Base-by-base conservation (phyloP, 2,329 filamentous ascomycete genomes). In the Arachnomyces sp. region DNA sequence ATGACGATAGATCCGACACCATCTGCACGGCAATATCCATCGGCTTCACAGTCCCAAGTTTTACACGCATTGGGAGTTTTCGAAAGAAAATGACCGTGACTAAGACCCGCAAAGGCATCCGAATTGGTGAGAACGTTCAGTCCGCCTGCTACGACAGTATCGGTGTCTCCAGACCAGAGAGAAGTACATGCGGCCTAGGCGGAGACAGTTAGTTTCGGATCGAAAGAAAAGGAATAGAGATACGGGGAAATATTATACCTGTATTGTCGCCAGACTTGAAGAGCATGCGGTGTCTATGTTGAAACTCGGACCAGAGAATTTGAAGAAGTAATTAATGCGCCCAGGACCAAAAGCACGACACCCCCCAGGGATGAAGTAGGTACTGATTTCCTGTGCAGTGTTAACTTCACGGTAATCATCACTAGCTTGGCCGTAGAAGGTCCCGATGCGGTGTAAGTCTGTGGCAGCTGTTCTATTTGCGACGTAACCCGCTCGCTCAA, bases 1-100 rank as follows among this genome's bases (percentile, higher is more conserved):
- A 87, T 67, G 16, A 87, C 68, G 36, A 86, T 72, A 1, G 79
- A 79, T 3, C 77, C 82, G 45, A 79, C 79, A n/a, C 74, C 76
- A 49, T 86, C 82, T 43, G 76, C 81, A 56, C 82, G 77, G 64
- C 82, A 85, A 62, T 85, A 85, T 8, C 82, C 82, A 57, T 84
- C 80, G 4, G 82, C 82, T 34, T 70, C 74, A 44, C 83, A 77
- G 60, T 85, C 81, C 53, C 82, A 86, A 0, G 81, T 84, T 53
- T 83, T 81, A 60, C 81, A 84, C 45, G 74, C 71, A 4, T 81
- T 79, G 20, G 20, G 20, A 40, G 74, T 81, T 66, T 81, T 81
- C 30, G 79, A 82, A 51, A 85, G 61, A 60, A 85, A 84, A 52
- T 83, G 79, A 8, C 80, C 81, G 48, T 79, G 76, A 54, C 76